These are phyloP conservation scores for Phytophthora syringae DNA, from an alignment of 352 stramenopile genomes.

Conservation along the genomic window DNA sequence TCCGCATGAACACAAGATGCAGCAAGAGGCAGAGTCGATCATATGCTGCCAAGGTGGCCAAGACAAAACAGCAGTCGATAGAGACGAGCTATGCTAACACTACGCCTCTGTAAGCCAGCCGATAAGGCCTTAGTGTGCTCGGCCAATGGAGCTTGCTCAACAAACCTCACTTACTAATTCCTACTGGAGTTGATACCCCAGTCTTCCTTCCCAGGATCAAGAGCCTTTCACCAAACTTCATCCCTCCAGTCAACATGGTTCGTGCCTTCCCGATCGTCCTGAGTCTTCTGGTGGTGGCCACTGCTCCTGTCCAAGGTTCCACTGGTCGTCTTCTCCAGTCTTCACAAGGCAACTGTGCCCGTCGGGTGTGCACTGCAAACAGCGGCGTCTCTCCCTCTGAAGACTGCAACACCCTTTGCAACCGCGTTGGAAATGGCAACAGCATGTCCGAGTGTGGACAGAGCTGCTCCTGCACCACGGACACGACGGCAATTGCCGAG, in stretches of 20 bases:
- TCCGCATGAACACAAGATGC: conserved; percentile 5
- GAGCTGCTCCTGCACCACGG: conserved; percentile 31
- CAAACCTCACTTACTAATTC: conserved; percentile 29
- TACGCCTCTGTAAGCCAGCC: neutral
- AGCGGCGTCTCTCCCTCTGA: conserved; percentile 21
- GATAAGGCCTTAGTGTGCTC: neutral
- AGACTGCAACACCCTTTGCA: conserved; percentile 39
- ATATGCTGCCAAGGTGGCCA: conserved; percentile 13
- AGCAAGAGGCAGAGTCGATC: conserved; percentile 22
- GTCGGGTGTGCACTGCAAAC: conserved; percentile 23
- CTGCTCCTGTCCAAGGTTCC: conserved; percentile 14
- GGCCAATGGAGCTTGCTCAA: neutral
- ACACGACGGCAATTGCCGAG: conserved; percentile 18
- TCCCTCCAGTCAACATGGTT: conserved; percentile 18
- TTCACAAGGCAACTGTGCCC: conserved; percentile 30
- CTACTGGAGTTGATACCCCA: conserved; percentile 24
- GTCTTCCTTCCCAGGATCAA: conserved; percentile 7
- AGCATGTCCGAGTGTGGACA: conserved; percentile 37
- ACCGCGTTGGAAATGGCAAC: conserved; percentile 24
- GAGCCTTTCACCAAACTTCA: neutral
- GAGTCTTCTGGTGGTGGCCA: conserved; percentile 17
- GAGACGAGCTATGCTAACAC: no score
- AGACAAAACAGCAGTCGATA: conserved; percentile 1
- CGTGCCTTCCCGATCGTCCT: conserved; percentile 9
- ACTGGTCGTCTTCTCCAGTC: conserved; percentile 27